These are phyloP conservation scores for Kluyveromyces wickerhamii DNA, from an alignment of 805 yeast genomes.

Conservation along the genomic window DNA sequence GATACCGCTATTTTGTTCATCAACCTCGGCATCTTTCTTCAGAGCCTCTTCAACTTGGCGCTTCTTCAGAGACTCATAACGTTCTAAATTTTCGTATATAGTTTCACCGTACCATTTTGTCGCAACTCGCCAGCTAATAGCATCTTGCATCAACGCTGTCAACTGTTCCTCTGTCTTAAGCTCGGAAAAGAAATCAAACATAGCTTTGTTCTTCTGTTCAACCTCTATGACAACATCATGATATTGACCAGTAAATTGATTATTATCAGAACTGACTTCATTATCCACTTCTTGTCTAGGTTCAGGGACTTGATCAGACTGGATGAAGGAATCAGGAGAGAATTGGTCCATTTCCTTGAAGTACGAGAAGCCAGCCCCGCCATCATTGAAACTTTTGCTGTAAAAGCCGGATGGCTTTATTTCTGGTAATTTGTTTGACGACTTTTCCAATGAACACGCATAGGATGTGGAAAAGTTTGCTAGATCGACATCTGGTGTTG, in stretches of 20 bases:
- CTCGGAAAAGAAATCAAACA: slow-evolving; percentile 21
- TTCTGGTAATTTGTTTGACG: no score
- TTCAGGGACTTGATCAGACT: no score
- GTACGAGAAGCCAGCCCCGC: no score
- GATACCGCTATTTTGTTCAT: neutral
- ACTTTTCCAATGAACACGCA: no score
- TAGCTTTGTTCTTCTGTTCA: slow-evolving; percentile 12
- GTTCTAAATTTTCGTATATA: slow-evolving; percentile 3
- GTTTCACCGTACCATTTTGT: slow-evolving; percentile 3
- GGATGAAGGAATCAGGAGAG: no score
- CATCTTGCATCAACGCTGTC: slow-evolving; percentile 7
- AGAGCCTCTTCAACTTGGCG: neutral
- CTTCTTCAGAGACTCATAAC: neutral
- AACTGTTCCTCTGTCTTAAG: slow-evolving; percentile 13
- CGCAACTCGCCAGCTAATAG: slow-evolving; percentile 2
- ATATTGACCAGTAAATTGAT: no score
- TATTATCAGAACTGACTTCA: no score
- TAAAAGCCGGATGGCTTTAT: no score
- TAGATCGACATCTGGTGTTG: slow-evolving; percentile 10
- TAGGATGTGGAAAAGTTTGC: no score
- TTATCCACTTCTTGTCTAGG: no score
- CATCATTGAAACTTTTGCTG: no score
- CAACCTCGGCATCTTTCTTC: neutral
- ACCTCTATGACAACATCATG: slow-evolving; percentile 17
- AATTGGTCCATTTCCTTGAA: no score